Evolutionary conservation across 768 basidiomycete species (phyloP).

Genomic region (Terana coerulea): DNA sequence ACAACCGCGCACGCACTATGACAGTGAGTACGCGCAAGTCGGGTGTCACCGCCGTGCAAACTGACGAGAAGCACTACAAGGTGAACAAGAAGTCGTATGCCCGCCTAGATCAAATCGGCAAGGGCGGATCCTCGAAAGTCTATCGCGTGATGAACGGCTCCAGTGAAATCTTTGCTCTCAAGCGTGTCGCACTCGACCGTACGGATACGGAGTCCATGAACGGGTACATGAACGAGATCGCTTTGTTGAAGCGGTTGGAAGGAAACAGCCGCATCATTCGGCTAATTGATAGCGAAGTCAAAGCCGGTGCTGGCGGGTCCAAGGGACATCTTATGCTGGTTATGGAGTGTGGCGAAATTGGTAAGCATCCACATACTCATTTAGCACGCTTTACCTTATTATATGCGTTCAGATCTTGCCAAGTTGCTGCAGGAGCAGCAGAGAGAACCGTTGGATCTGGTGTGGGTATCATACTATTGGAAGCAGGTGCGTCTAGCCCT

Average conservation of each 20-base stretch:
- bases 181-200: conserved; percentile 86
- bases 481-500: conserved; percentile 65
- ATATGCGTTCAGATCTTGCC: conserved; percentile 56
- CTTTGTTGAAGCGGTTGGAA: conserved; percentile 85
- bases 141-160: conserved; percentile 80
- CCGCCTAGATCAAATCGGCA: conserved; percentile 85
- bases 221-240: conserved; percentile 96
- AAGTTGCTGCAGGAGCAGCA: conserved; percentile 79
- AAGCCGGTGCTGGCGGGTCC: conserved; percentile 61
- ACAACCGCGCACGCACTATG: background rate
- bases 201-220: conserved; percentile 86
- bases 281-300: conserved; percentile 87
- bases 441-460: conserved; percentile 83
- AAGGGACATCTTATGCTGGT: conserved; percentile 80
- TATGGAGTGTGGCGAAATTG: conserved; percentile 95
- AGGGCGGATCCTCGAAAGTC: conserved; percentile 94
- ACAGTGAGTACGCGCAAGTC: background rate
- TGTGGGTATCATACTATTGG: conserved; percentile 95
- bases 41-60: background rate
- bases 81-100: conserved; percentile 84
- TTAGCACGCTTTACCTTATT: background rate
- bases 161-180: conserved; percentile 85
- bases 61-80: too few species aligned
- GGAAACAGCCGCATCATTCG: conserved; percentile 93
- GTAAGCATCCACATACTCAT: conserved; percentile 20